phyloP scores from a whole-genome alignment of 1,139 yeast genomes.

The Pichia sp. region DNA sequence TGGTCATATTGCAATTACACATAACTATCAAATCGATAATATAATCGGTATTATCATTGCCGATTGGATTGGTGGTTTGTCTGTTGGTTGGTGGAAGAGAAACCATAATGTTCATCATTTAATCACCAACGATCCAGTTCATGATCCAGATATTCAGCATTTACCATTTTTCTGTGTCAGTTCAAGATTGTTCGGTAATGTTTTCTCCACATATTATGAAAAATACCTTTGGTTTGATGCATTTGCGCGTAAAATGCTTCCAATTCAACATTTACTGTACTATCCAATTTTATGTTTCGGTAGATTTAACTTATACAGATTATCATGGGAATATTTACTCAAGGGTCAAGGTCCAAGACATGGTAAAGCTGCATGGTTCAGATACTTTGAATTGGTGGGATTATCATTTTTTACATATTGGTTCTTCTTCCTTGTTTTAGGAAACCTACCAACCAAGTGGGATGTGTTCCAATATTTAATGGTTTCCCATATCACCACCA shows the following conservation, averaged over 20 bases:
- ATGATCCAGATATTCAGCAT: slow-evolving; percentile 94
- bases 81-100: slow-evolving; percentile 94
- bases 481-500: slow-evolving; percentile 77
- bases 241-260: slow-evolving; percentile 55
- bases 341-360: slow-evolving; percentile 73
- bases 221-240: slow-evolving; percentile 64
- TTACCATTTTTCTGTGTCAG: slow-evolving; percentile 89
- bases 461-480: slow-evolving; percentile 58
- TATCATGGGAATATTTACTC: slow-evolving; percentile 76
- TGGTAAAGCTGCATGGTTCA: slow-evolving; percentile 85
- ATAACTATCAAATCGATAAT: slow-evolving; percentile 76
- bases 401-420: slow-evolving; percentile 71
- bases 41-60: slow-evolving; percentile 73
- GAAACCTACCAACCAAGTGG: slow-evolving; percentile 37
- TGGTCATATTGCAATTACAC: slow-evolving; percentile 83
- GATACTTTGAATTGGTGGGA: slow-evolving; percentile 76
- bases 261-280: slow-evolving; percentile 67
- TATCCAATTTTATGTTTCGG: slow-evolving; percentile 83
- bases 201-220: slow-evolving; percentile 81
- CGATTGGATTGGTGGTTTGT: slow-evolving; percentile 80
- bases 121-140: slow-evolving; percentile 86
- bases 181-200: slow-evolving; percentile 60
- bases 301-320: slow-evolving; percentile 76
- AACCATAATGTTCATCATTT: slow-evolving; percentile 91
- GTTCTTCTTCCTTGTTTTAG: slow-evolving; percentile 57